Percentiles rank a stretch among this genome's conserved stretches.
Evolutionary conservation across 148 eudicot species (phyloP).

Genomic region (Cornus kousa): DNA sequence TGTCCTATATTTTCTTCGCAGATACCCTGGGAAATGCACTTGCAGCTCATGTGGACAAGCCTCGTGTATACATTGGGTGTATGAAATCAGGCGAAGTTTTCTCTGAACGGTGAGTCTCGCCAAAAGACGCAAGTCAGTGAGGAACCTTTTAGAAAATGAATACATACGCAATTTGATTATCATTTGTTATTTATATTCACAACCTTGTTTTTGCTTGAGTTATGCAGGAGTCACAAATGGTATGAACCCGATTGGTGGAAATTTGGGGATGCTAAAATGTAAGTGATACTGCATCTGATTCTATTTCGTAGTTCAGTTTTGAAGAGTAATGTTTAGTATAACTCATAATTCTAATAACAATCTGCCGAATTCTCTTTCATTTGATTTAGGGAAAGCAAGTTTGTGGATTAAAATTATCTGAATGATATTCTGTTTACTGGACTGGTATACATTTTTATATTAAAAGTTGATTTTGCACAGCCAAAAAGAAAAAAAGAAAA

Average conservation of each 20-base stretch:
- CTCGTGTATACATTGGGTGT: constrained; percentile 84
- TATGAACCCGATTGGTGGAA: constrained; percentile 99
- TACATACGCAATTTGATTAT: background rate
- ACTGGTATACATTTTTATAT: too few relatives aligned
- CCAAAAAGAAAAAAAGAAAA: too few relatives aligned
- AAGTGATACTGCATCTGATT: constrained; percentile 29
- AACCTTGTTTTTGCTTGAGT: constrained; percentile 9
- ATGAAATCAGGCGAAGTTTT: constrained; percentile 96
- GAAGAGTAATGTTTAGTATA: background rate
- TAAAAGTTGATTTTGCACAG: background rate
- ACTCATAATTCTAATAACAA: background rate
- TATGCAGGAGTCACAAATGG: constrained; percentile 73
- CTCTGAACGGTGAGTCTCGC: constrained; percentile 66
- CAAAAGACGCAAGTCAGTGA: background rate
- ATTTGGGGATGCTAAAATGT: constrained; percentile 88
- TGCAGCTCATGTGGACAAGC: constrained; percentile 61
- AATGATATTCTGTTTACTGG: background rate
- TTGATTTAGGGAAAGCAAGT: too few relatives aligned
- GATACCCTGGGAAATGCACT: constrained; percentile 75
- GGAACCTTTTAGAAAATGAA: background rate
- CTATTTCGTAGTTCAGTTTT: background rate
- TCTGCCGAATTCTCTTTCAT: background rate
- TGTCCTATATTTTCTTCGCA: constrained; percentile 24
- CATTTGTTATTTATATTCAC: constrained; percentile 7
- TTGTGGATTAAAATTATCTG: too few relatives aligned